Evolutionary conservation across 805 yeast genomes (phyloP).

Genomic region (Kodamaea neixiangensis): DNA sequence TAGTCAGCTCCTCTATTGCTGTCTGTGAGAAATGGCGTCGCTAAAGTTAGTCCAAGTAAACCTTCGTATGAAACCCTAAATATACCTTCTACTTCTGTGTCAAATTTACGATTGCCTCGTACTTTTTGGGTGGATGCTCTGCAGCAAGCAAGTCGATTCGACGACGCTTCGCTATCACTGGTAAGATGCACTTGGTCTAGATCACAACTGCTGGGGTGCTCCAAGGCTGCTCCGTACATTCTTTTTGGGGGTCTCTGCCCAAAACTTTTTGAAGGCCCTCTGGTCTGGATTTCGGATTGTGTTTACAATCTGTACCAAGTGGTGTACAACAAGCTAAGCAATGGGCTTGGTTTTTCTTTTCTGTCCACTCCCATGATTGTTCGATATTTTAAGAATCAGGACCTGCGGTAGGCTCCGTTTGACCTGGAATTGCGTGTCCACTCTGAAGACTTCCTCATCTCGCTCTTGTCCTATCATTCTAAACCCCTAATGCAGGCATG

Average conservation of each 20-base stretch:
- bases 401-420: background rate
- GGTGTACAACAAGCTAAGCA: background rate
- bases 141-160: background rate
- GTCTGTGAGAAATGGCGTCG: background rate
- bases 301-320: background rate
- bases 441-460: background rate
- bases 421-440: background rate
- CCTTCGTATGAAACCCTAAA: background rate
- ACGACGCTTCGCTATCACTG: background rate
- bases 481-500: background rate
- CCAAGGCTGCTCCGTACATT: background rate
- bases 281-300: background rate
- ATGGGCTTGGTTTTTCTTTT: too few relatives aligned
- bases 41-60: background rate
- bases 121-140: background rate
- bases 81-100: background rate
- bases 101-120: conserved; percentile 1
- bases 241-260: too few relatives aligned
- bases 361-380: too few relatives aligned
- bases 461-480: too few relatives aligned
- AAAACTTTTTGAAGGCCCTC: too few relatives aligned
- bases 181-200: background rate
- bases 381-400: background rate
- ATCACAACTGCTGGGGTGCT: background rate
- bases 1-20: background rate